Percentiles rank a stretch among this genome's conserved stretches.
These are phyloP conservation scores for Cardamine occulta DNA, from an alignment of 345 rosid species.

Conservation along the genomic window DNA sequence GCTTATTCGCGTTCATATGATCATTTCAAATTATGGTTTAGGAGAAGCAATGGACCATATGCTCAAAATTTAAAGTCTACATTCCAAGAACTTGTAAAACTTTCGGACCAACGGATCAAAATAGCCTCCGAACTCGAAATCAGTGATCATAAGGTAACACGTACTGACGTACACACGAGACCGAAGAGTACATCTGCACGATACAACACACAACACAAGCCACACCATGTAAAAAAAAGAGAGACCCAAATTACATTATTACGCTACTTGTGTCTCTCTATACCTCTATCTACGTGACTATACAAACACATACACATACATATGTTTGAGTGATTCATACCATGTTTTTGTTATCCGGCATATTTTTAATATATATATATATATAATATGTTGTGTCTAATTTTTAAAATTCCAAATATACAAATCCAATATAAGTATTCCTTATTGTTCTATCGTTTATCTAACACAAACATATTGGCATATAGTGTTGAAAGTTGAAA, in stretches of 20 bases:
- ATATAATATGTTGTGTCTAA: neutral
- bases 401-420: neutral
- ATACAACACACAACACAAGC: constrained; percentile 30
- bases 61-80: neutral
- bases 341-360: neutral
- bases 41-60: neutral
- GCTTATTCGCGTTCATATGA: neutral
- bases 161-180: constrained; percentile 34
- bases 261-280: constrained; percentile 25
- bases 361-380: neutral
- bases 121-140: neutral
- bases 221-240: constrained; percentile 17
- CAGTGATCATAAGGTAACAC: constrained; percentile 21
- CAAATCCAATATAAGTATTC: neutral
- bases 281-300: constrained; percentile 22
- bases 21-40: neutral
- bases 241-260: constrained; percentile 20
- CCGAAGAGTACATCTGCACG: constrained; percentile 34
- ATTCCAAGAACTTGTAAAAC: neutral
- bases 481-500: no score
- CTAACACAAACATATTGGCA: neutral
- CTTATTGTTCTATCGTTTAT: neutral
- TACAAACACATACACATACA: constrained; percentile 6
- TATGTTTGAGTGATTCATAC: neutral
- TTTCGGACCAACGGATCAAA: constrained; percentile 1